A percentile compares a stretch with the other conserved stretches of the same genome.
Conservation (phyloP, 352 stramenopile species). For the Paralagenidium karlingii region DNA sequence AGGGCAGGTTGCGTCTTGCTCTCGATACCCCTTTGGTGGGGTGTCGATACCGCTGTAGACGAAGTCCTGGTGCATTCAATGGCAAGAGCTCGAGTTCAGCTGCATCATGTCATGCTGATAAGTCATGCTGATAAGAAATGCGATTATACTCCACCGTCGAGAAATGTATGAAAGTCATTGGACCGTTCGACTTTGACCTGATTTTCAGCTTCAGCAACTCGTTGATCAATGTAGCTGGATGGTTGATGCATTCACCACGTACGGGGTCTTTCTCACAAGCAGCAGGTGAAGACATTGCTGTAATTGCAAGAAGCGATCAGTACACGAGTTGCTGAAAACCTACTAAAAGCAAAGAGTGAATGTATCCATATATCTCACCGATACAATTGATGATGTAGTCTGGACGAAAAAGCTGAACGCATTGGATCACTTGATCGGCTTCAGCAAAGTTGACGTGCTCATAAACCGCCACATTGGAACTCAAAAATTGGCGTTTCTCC, state of each 20-base stretch:
- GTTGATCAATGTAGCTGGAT: slow-evolving; percentile 21
- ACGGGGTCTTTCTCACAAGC: slow-evolving; percentile 34
- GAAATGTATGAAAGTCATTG: slow-evolving; percentile 37
- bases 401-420: slow-evolving; percentile 21
- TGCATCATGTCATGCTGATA: neutral
- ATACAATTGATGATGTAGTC: slow-evolving; percentile 42
- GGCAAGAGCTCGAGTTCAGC: neutral
- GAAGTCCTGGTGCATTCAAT: slow-evolving; percentile 24
- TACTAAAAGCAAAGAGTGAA: neutral
- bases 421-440: slow-evolving; percentile 8
- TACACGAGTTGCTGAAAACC: neutral
- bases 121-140: too few relatives aligned
- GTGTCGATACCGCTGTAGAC: slow-evolving; percentile 29
- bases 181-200: neutral
- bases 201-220: slow-evolving; percentile 15
- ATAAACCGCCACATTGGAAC: too few relatives aligned
- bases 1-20: slow-evolving; percentile 12
- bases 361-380: slow-evolving; percentile 16
- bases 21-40: slow-evolving; percentile 15
- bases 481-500: too few relatives aligned
- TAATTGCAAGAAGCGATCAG: neutral
- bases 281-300: slow-evolving; percentile 43
- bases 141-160: too few relatives aligned
- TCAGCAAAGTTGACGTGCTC: slow-evolving; percentile 9
- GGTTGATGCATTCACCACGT: too few relatives aligned